Percentiles rank a stretch among this genome's conserved stretches.
phyloP scores from a whole-genome alignment of 352 stramenopile species.

The Phytophthora nicotianae region DNA sequence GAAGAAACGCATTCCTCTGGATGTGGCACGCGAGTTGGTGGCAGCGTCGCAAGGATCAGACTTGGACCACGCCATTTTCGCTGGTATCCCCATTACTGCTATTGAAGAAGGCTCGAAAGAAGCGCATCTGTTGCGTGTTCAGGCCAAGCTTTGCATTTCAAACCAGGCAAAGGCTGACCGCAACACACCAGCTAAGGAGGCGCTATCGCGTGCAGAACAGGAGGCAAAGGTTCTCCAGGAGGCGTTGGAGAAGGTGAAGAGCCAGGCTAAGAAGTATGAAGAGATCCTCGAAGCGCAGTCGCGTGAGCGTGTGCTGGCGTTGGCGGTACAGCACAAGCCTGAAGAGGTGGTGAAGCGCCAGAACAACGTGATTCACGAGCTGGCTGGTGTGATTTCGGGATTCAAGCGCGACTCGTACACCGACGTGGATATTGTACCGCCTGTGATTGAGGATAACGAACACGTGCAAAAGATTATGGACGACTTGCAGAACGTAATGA shows the following conservation, averaged over 20 bases:
- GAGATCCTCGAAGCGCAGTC: constrained; percentile 78
- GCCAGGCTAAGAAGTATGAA: constrained; percentile 87
- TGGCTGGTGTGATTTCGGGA: constrained; percentile 69
- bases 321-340: constrained; percentile 76
- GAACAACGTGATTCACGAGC: constrained; percentile 84
- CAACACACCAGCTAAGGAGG: constrained; percentile 65
- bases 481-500: constrained; percentile 81
- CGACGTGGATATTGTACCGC: constrained; percentile 69
- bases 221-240: constrained; percentile 82
- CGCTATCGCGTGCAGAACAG: constrained; percentile 65
- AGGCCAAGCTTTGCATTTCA: constrained; percentile 82
- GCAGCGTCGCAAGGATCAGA: constrained; percentile 78
- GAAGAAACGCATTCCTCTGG: constrained; percentile 83
- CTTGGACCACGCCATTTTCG: constrained; percentile 69
- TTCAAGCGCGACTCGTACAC: constrained; percentile 81
- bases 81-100: constrained; percentile 68
- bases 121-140: constrained; percentile 78
- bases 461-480: constrained; percentile 75
- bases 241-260: constrained; percentile 84
- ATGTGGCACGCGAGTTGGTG: constrained; percentile 82
- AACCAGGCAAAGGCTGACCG: constrained; percentile 46
- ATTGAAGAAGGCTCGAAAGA: constrained; percentile 83
- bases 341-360: constrained; percentile 78
- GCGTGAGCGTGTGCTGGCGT: constrained; percentile 64
- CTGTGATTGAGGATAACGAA: constrained; percentile 65